Evolutionary conservation across 805 yeast genomes (phyloP).

Genomic region (Candida multigemmis): DNA sequence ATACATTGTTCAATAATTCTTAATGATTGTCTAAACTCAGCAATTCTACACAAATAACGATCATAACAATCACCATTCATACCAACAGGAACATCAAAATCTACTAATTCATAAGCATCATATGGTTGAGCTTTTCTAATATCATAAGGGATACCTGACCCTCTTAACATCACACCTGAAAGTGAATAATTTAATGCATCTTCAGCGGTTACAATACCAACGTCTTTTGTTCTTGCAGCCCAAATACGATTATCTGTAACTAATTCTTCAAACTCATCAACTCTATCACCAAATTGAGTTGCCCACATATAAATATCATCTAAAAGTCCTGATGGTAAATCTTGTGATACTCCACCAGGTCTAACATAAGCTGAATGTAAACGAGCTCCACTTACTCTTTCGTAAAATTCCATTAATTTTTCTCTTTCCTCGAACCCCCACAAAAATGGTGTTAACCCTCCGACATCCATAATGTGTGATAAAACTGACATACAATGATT

Average conservation of each 20-base stretch:
- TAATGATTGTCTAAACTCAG: constrained; percentile 84
- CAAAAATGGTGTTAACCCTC: constrained; percentile 86
- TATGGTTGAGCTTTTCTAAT: constrained; percentile 81
- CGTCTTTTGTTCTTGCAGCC: constrained; percentile 77
- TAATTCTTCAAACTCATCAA: constrained; percentile 85
- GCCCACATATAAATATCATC: constrained; percentile 96
- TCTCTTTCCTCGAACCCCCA: constrained; percentile 95
- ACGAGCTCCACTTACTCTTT: constrained; percentile 85
- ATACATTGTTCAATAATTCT: constrained; percentile 86
- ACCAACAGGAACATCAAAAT: constrained; percentile 83
- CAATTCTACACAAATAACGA: constrained; percentile 82
- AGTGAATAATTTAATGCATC: constrained; percentile 77
- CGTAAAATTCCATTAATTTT: constrained; percentile 87
- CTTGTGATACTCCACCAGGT: constrained; percentile 91
- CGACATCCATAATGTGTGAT: constrained; percentile 91
- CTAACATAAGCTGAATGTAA: constrained; percentile 81
- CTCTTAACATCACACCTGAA: constrained; percentile 86
- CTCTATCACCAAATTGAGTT: constrained; percentile 87
- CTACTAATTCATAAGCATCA: constrained; percentile 81
- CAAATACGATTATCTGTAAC: constrained; percentile 87
- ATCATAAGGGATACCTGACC: constrained; percentile 83
- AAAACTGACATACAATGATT: constrained; percentile 82
- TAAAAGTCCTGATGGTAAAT: constrained; percentile 74
- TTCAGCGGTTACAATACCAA: constrained; percentile 77
- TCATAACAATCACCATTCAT: constrained; percentile 86